Conservation (phyloP, 495 filamentous ascomycete genomes). For the Lepidopterella palustris region DNA sequence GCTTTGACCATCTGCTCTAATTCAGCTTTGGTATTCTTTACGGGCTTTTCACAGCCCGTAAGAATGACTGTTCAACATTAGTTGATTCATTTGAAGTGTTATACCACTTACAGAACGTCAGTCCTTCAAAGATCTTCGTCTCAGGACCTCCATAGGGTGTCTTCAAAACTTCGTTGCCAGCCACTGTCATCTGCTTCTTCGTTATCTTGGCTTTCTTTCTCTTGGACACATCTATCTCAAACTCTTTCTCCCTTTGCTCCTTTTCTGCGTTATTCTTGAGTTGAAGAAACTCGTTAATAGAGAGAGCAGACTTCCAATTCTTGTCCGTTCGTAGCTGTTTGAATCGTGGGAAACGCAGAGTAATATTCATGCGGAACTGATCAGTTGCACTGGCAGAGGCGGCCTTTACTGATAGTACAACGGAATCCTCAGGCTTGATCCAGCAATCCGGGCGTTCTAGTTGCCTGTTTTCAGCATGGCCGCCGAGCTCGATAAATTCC, state of each 20-base stretch:
- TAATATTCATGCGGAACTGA: slow-evolving; percentile 68
- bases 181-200: slow-evolving; percentile 66
- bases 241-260: slow-evolving; percentile 66
- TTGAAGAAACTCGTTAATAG: slow-evolving; percentile 66
- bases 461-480: slow-evolving; percentile 59
- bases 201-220: slow-evolving; percentile 50
- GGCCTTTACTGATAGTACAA: slow-evolving; percentile 88
- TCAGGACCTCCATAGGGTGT: slow-evolving; percentile 50
- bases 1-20: slow-evolving; percentile 83
- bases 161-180: slow-evolving; percentile 45
- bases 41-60: slow-evolving; percentile 51
- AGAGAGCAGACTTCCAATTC: slow-evolving; percentile 72
- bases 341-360: slow-evolving; percentile 88
- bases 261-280: slow-evolving; percentile 65
- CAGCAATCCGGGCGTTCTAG: slow-evolving; percentile 82
- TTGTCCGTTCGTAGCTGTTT: slow-evolving; percentile 75
- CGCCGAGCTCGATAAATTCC: slow-evolving; percentile 73
- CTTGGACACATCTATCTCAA: slow-evolving; percentile 71
- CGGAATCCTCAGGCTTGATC: slow-evolving; percentile 82
- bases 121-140: slow-evolving; percentile 61
- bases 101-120: slow-evolving; percentile 55
- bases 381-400: slow-evolving; percentile 68
- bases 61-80: slow-evolving; percentile 42
- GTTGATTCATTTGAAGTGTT: not conserved
- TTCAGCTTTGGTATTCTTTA: slow-evolving; percentile 68